phyloP scores from a whole-genome alignment of 2,329 filamentous ascomycete genomes.

The Volutella citrinella region DNA sequence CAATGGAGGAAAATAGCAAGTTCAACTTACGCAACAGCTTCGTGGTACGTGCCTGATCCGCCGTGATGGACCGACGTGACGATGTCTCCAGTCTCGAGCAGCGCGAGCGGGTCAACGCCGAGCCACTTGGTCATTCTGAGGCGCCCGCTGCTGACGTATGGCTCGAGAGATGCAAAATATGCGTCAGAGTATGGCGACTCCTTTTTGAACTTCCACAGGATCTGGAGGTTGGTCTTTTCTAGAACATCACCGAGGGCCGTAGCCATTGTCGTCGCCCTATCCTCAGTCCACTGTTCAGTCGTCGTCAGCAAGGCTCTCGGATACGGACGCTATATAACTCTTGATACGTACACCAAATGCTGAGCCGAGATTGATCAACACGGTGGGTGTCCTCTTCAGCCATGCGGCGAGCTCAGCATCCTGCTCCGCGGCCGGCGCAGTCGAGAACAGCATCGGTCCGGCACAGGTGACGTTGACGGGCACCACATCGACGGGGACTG shows the following conservation, averaged over 20 bases:
- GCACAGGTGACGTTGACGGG: conserved; percentile 25
- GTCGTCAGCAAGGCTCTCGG: too few species aligned
- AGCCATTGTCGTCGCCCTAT: conserved; percentile 17
- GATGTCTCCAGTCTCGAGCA: conserved; percentile 35
- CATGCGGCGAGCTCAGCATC: conserved; percentile 42
- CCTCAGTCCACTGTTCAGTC: too few species aligned
- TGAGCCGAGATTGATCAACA: conserved; percentile 48
- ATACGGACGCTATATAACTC: too few species aligned
- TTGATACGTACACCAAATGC: conserved; percentile 12
- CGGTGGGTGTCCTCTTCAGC: conserved; percentile 39
- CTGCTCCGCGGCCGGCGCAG: conserved; percentile 31
- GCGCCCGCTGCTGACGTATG: conserved; percentile 17
- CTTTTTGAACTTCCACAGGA: conserved; percentile 33
- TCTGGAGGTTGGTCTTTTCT: conserved; percentile 21
- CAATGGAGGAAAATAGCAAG: neutral
- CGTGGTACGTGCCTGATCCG: conserved; percentile 40
- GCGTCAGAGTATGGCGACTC: conserved; percentile 11
- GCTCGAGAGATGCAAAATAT: conserved; percentile 9
- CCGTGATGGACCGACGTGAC: conserved; percentile 37
- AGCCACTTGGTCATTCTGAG: conserved; percentile 28
- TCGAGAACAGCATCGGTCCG: conserved; percentile 44
- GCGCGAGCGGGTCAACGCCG: conserved; percentile 27
- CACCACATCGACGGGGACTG: conserved; percentile 31
- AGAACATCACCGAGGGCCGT: conserved; percentile 21
- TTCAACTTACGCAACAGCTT: conserved; percentile 41